A percentile compares a stretch with the other conserved stretches of the same genome.
Conservation (phyloP, 1,284 basidiomycete species). For the Boletus sp. region DNA sequence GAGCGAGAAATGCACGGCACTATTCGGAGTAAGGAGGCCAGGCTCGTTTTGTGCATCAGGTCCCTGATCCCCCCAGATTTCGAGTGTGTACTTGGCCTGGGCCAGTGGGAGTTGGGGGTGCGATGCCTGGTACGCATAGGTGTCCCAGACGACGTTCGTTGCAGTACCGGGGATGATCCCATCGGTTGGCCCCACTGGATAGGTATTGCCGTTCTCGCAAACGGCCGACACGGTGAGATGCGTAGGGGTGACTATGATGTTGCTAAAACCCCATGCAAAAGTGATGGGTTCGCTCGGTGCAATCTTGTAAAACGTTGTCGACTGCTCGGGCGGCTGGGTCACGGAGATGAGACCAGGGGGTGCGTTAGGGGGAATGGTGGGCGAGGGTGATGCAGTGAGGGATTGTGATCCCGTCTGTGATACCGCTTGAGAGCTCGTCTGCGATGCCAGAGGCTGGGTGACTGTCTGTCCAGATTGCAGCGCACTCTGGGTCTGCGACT, state of each 20-base stretch:
- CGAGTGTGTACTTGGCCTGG: constrained; percentile 69
- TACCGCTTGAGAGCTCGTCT: not conserved
- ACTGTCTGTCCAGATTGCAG: not conserved
- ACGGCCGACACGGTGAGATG: constrained; percentile 76
- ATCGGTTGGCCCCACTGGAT: constrained; percentile 76
- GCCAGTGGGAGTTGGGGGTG: constrained; percentile 66
- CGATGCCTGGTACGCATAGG: constrained; percentile 68
- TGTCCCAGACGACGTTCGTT: constrained; percentile 77
- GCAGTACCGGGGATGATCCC: constrained; percentile 66
- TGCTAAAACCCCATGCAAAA: constrained; percentile 85
- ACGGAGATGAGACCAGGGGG: constrained; percentile 66
- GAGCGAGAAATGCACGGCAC: constrained; percentile 72
- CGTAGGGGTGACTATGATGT: constrained; percentile 62
- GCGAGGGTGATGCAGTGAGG: constrained; percentile 16
- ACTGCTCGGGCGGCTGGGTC: constrained; percentile 74
- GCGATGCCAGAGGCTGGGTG: not conserved
- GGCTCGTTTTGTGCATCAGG: constrained; percentile 50
- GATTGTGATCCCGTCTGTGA: constrained; percentile 1
- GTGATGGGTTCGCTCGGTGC: constrained; percentile 70
- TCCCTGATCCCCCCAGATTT: constrained; percentile 80
- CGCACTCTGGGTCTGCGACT: not conserved
- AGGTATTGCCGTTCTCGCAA: constrained; percentile 82
- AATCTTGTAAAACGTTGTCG: constrained; percentile 85
- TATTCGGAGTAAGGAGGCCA: constrained; percentile 69
- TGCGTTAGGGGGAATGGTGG: constrained; percentile 51